Base-by-base conservation (phyloP, 2,329 filamentous ascomycete species). In the Aspergillus uvarum region DNA sequence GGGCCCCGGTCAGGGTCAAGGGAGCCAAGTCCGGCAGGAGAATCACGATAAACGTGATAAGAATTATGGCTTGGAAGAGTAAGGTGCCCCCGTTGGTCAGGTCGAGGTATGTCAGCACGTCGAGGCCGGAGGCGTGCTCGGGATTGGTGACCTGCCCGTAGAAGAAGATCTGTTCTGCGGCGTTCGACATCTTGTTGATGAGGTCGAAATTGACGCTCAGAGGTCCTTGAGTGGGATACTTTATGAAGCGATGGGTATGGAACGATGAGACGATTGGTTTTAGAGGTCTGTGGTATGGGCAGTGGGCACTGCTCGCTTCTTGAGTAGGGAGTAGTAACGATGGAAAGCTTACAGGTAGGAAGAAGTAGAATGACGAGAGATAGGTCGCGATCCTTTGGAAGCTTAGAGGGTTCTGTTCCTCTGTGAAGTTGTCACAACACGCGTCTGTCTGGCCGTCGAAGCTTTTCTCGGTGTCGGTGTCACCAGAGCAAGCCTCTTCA, bases 141-240 rank as follows among this genome's bases (percentile, higher is more conserved):
- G 59, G 19, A 12, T 62, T 54, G 35, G 59, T 31, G 7, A 56
- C 56, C 8, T 59, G 55, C 11, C 64, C 65, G 42, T 58, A 65
- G 14, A 67, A 47, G 42, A 64, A 63, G 10, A 59, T 6, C 47
- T 66, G 63, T n/a, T 67, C 63, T 4, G 35, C 7, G 14, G 54
- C 42, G 35, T 63, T 59, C 14, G 60, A 58, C 67, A 68, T 68
- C 24, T 50, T 59, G 59, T 38, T 21, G 11, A 32, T 35, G 26
- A 16, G 11, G 22, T 32, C 12, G n/a, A 51, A 51, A 32, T 14
- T 29, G 35, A 51, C n/a, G 11, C 5, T 35, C 32, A 35, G 14
- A 14, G 12, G 32, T 12, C 8, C 10, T 35, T 4, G 12, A 0
- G 32, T 35, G 11, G 32, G 2, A 35, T 14, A 5, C 16, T 29